Evolutionary conservation across 805 yeast genomes (phyloP).

Genomic region (Monosporozyma aerobia): DNA sequence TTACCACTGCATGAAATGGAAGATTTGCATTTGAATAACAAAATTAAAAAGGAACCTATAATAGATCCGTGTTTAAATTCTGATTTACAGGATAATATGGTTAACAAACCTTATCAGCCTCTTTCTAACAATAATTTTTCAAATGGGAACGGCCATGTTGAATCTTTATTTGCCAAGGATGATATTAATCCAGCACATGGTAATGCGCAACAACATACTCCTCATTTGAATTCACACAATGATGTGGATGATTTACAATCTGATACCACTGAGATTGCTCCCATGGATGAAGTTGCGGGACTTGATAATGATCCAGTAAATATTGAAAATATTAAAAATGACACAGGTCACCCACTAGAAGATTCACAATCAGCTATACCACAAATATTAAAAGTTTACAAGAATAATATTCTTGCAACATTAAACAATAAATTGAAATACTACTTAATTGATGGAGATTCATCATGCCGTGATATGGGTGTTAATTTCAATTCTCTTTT

Average conservation of each 20-base stretch:
- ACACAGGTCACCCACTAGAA: neutral
- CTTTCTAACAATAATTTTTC: neutral
- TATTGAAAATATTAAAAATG: neutral
- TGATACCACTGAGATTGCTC: neutral
- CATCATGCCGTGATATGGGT: slow-evolving; percentile 6
- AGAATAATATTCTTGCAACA: slow-evolving; percentile 8
- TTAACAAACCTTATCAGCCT: neutral
- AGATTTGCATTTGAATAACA: slow-evolving; percentile 14
- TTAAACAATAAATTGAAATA: slow-evolving; percentile 5
- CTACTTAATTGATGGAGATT: slow-evolving; percentile 6
- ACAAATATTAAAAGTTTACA: slow-evolving; percentile 6
- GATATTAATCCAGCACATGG: neutral
- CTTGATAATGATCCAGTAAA: neutral
- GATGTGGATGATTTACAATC: neutral
- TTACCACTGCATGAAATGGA: slow-evolving; percentile 18
- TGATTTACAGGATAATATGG: neutral
- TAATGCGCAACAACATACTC: neutral
- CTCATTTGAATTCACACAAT: neutral
- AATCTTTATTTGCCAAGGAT: neutral
- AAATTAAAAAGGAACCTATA: neutral
- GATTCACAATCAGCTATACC: neutral
- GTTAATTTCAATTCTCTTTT: slow-evolving; percentile 1
- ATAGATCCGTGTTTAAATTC: neutral
- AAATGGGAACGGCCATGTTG: neutral
- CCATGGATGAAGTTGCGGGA: neutral